Evolutionary conservation across 345 rosid genomes (phyloP).

Genomic region (Combretum micranthum): DNA sequence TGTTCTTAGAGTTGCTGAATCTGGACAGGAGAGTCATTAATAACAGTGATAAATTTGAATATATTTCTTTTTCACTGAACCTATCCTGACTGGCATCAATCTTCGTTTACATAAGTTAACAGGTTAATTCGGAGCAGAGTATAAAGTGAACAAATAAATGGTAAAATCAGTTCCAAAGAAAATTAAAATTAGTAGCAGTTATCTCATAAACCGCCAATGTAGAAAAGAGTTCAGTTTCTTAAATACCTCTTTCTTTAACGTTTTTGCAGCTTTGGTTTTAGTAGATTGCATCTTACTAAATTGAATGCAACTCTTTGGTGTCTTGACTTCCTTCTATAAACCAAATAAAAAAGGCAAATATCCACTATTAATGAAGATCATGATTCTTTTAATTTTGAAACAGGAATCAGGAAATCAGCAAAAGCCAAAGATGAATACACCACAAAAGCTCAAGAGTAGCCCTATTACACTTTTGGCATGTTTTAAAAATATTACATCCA

Average conservation of each 20-base stretch:
- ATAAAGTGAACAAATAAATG: no score
- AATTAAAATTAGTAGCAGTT: no score
- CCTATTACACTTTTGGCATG: not conserved
- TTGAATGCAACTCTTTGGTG: conserved; percentile 20
- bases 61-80: no score
- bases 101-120: no score
- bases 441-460: conserved; percentile 1
- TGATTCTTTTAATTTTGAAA: no score
- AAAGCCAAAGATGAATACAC: not conserved
- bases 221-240: no score
- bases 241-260: conserved; percentile 50
- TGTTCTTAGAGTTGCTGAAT: conserved; percentile 39
- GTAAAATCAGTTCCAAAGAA: no score
- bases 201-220: no score
- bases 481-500: not conserved
- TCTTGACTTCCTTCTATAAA: conserved; percentile 37
- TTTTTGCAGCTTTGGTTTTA: conserved; percentile 15
- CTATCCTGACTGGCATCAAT: no score
- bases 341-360: conserved; percentile 3
- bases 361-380: not conserved
- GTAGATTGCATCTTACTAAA: conserved; percentile 19
- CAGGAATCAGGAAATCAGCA: not conserved
- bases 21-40: no score
- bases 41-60: no score
- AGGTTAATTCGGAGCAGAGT: no score